Base-by-base conservation (phyloP, 257 asterid genomes). In the Primulina tabacum region DNA sequence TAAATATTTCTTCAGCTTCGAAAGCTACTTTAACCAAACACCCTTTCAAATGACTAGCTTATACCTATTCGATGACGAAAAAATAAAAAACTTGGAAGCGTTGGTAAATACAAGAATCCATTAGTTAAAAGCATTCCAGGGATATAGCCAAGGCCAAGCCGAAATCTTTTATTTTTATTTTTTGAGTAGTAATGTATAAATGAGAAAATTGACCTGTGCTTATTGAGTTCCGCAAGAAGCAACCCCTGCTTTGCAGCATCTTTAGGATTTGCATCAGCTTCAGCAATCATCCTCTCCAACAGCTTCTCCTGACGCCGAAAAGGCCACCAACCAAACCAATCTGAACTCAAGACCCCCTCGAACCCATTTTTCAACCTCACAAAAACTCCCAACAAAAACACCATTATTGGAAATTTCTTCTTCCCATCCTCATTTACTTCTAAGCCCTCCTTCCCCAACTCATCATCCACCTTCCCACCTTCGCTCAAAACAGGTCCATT, bases 281-380 rank as follows among this genome's bases (percentile, higher is more conserved):
- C 99, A 0, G 84, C 84, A 65, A 84, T 77, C 83, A 93, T 77
- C 73, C 79, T 81, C 47, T 89, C 95, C 78, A 93, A 79, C 53
- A 81, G 88, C 84, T 89, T 86, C 88, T 89, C 96, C 69, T 85
- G 87, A 64, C 73, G 82, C 96, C 90, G 74, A 82, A 93, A 86
- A 7, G 96, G 95, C 97, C 90, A 86, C 96, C 92, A 93, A 73
- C 83, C 73, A 66, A 89, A 85, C 95, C 90, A 87, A 81, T 85
- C 87, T 1, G 89, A 83, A 62, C 73, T 58, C 64, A 82, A 14
- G 35, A 93, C 30, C 77, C 82, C 83, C 87, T 82, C 84, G 52
- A 89, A 64, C 50, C 87, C 85, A 37, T 60, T 80, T 74, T 67
- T 87, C 69, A 86, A 73, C 72, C 84, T 79, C 67, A 83, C 82